Base-by-base conservation (phyloP, 352 stramenopile genomes). In the Phytopythium aichiense region DNA sequence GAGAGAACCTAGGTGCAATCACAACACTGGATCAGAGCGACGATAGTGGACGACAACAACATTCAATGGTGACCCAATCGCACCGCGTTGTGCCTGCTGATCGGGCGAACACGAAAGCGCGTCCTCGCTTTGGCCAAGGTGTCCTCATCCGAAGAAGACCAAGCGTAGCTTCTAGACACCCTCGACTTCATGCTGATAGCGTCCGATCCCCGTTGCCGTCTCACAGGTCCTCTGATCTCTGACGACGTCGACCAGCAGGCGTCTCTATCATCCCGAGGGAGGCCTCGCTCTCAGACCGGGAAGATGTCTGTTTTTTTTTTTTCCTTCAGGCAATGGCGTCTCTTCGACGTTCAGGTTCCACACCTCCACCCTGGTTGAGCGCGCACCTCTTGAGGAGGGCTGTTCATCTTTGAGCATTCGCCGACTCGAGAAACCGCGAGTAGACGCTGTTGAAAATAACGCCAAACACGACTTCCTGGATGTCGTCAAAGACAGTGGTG, bases 361-460 rank as follows among this genome's bases (percentile, higher is more conserved):
- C 20, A 31, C 0, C 42, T 49, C 42, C 45, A 31, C 22, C 7
- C 0, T 45, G 6, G 20, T 7, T 8, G 8, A 25, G 16, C 9
- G 18, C 18, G 38, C 23, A 51, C 37, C 54, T 35, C 33, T 58
- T 58, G 7, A 45, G 18, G 31, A 9, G 15, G n/a, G 31, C 31
- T 58, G 18, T 45, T 46, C n/a, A 57, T 7, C 18, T 23, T 16
- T 33, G 7, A 16, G 22, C 40, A 53, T 33, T 49, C 69, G 69
- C 33, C 6, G 42, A 28, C 2, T 57, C 52, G 6, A 78, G 57
- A 54, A 76, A 91, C n/a, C 76, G 69, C 8, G 65, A 48, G 56
- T 81, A 88, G n/a, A 89, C 67, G 23, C 76, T 69, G 46, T 60
- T 68, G 65, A 77, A 89, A 35, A 91, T 65, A 22, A 89, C 60